These are phyloP conservation scores for Hanseniaspora sp. DNA, from an alignment of 1,139 yeast species.

Conservation along the genomic window DNA sequence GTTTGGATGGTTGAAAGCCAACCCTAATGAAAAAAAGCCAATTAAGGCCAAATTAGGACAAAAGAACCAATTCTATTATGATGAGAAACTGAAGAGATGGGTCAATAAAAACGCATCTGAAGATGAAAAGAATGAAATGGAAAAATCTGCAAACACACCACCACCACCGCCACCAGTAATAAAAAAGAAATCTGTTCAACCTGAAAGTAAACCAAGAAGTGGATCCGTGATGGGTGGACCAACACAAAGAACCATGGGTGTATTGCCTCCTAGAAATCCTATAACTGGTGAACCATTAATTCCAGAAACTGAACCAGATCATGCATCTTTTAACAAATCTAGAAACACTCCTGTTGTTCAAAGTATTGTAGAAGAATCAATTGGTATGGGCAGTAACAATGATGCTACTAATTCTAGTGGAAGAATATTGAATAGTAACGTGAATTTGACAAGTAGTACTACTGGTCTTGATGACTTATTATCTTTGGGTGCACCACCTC, in stretches of 20 bases:
- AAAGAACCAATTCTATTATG: slow-evolving; percentile 61
- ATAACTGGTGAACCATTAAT: slow-evolving; percentile 24
- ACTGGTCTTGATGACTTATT: slow-evolving; percentile 62
- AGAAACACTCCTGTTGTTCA: slow-evolving; percentile 13
- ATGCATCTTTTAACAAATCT: slow-evolving; percentile 8
- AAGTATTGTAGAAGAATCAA: slow-evolving; percentile 1
- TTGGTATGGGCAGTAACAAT: slow-evolving; percentile 13
- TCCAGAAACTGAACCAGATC: slow-evolving; percentile 16
- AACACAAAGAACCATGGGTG: slow-evolving; percentile 22
- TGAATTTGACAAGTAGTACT: slow-evolving; percentile 25
- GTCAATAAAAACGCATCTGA: slow-evolving; percentile 60
- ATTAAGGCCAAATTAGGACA: slow-evolving; percentile 81
- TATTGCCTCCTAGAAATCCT: slow-evolving; percentile 26
- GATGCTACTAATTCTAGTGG: slow-evolving; percentile 18
- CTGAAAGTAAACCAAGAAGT: slow-evolving; percentile 31
- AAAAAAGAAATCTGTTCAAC: slow-evolving; percentile 31
- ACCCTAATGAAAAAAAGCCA: slow-evolving; percentile 59
- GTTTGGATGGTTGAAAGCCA: slow-evolving; percentile 38
- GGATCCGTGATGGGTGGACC: slow-evolving; percentile 25
- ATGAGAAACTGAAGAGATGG: slow-evolving; percentile 81
- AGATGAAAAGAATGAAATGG: slow-evolving; percentile 52
- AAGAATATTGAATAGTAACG: slow-evolving; percentile 19
- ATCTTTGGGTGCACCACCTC: slow-evolving; percentile 24
- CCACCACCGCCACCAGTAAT: slow-evolving; percentile 37
- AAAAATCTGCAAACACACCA: slow-evolving; percentile 71